Evolutionary conservation across 257 asterid genomes (phyloP).

Genomic region (Capsicum rhomboideum): DNA sequence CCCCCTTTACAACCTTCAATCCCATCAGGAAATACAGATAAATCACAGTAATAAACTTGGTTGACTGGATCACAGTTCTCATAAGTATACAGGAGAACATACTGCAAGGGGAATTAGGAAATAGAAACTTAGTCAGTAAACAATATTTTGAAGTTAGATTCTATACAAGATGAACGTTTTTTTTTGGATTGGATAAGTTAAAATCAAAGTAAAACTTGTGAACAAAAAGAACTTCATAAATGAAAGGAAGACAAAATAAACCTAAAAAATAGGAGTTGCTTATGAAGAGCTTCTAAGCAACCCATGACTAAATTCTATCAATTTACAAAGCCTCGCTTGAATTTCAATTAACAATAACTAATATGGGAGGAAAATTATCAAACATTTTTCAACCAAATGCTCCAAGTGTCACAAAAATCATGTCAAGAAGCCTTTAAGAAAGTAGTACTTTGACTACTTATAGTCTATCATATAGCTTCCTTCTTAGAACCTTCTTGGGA

Average conservation of each 20-base stretch:
- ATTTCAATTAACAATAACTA: neutral
- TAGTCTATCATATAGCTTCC: neutral
- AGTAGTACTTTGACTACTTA: neutral
- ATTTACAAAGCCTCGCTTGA: neutral
- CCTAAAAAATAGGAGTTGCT: neutral
- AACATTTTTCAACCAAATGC: neutral
- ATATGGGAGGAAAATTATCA: neutral
- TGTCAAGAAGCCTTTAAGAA: neutral
- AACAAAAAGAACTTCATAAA: neutral
- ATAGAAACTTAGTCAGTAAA: neutral
- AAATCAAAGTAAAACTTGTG: neutral
- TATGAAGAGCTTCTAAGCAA: neutral
- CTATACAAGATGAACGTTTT: neutral
- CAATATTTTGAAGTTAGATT: neutral
- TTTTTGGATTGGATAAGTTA: neutral
- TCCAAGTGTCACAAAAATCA: neutral
- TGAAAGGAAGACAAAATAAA: neutral
- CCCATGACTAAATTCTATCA: neutral
- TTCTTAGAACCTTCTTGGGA: neutral
- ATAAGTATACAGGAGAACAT: conserved; percentile 47
- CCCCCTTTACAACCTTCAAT: conserved; percentile 60
- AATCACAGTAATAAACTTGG: conserved; percentile 77
- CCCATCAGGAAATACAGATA: conserved; percentile 57
- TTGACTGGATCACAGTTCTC: conserved; percentile 87
- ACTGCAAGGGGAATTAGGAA: conserved; percentile 43